phyloP scores from a whole-genome alignment of 1,139 yeast species.

The Diutina ranongensis region DNA sequence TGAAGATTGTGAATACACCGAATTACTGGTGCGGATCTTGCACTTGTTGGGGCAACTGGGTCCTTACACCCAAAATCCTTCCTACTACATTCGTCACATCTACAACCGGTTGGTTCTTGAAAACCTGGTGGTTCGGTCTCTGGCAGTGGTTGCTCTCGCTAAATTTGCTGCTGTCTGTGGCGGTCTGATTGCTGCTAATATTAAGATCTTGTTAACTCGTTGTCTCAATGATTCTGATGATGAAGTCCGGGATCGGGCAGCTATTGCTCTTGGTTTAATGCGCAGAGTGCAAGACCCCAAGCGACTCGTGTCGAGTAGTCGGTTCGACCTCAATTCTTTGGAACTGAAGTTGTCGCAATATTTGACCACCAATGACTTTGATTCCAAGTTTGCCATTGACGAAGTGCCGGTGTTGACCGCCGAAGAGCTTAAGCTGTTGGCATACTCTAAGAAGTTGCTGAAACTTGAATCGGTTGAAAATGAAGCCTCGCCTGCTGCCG shows the following conservation, averaged over 20 bases:
- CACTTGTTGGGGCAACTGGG: constrained; percentile 93
- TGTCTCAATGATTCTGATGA: constrained; percentile 86
- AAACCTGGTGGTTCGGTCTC: constrained; percentile 88
- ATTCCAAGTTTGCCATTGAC: constrained; percentile 57
- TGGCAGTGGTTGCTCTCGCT: constrained; percentile 87
- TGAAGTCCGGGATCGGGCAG: constrained; percentile 97
- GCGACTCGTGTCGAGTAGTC: constrained; percentile 51
- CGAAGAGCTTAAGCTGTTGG: constrained; percentile 54
- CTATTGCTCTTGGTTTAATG: constrained; percentile 66
- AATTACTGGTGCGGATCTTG: constrained; percentile 80
- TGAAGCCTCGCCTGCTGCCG: constrained; percentile 10
- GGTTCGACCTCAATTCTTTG: constrained; percentile 63
- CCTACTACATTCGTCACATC: constrained; percentile 88
- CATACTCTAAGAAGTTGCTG: constrained; percentile 45
- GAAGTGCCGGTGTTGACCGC: constrained; percentile 50
- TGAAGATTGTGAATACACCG: constrained; percentile 96
- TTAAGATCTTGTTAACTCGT: constrained; percentile 66
- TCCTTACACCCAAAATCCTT: constrained; percentile 76
- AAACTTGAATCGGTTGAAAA: constrained; percentile 29
- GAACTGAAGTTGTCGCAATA: constrained; percentile 71
- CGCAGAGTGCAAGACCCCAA: constrained; percentile 29
- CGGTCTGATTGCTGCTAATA: constrained; percentile 52
- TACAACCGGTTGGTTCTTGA: constrained; percentile 94
- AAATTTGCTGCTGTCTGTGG: constrained; percentile 82
- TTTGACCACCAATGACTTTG: constrained; percentile 43